Evolutionary conservation across 257 asterid species (phyloP).

Genomic region (Solanum peruvianum): DNA sequence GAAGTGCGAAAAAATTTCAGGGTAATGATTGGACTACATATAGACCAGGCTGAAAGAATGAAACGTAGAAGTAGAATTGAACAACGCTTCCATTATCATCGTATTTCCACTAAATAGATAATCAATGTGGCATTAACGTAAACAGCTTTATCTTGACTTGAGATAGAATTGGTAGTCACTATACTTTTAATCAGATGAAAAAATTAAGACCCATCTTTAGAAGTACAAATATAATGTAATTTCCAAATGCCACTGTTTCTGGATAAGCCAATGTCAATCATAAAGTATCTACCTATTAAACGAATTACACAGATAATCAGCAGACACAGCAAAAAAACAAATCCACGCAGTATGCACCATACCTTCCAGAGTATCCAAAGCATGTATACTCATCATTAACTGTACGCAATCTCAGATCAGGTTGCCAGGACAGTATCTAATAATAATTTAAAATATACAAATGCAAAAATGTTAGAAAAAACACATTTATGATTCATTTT

Average conservation of each 20-base stretch:
- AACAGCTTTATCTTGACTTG: neutral
- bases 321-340: neutral
- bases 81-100: neutral
- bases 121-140: neutral
- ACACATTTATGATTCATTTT: neutral
- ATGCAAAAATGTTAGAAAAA: neutral
- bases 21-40: neutral
- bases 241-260: neutral
- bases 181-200: neutral
- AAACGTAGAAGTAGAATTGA: neutral
- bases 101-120: neutral
- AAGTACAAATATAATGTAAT: neutral
- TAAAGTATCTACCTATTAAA: neutral
- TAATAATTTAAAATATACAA: neutral
- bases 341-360: constrained; percentile 11
- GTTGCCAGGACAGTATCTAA: constrained; percentile 88
- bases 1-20: neutral
- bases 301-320: neutral
- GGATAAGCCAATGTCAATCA: neutral
- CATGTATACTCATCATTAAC: constrained; percentile 86
- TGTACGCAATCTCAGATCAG: constrained; percentile 53
- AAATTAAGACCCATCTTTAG: neutral
- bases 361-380: constrained; percentile 91
- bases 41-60: neutral
- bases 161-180: neutral